Evolutionary conservation across 768 basidiomycete species (phyloP).

Genomic region (Mycena maculata): DNA sequence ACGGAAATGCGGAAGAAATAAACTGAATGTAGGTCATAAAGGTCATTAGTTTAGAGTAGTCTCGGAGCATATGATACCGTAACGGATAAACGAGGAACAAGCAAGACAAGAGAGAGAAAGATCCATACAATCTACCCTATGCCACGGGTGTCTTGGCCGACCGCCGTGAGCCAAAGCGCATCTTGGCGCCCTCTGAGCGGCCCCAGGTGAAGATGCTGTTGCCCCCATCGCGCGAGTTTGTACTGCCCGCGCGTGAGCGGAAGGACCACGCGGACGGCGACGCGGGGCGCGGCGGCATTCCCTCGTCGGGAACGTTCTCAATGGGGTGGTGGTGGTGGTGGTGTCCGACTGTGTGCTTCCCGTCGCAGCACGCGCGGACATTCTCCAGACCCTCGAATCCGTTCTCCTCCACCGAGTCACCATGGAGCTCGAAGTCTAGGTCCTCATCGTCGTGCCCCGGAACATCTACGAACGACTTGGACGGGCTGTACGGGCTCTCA

Average conservation of each 20-base stretch:
- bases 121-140: conserved; percentile 26
- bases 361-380: conserved; percentile 92
- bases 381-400: conserved; percentile 96
- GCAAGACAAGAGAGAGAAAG: conserved; percentile 14
- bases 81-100: conserved; percentile 18
- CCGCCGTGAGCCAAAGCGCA: conserved; percentile 81
- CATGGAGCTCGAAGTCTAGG: conserved; percentile 87
- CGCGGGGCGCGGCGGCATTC: conserved; percentile 62
- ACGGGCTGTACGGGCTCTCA: conserved; percentile 83
- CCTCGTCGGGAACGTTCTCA: conserved; percentile 53
- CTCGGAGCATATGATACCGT: conserved; percentile 27
- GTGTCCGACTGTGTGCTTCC: conserved; percentile 85
- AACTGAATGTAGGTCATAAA: conserved; percentile 30
- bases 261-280: conserved; percentile 87
- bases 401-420: conserved; percentile 75
- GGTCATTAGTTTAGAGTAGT: conserved; percentile 33
- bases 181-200: conserved; percentile 69
- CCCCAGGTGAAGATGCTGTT: conserved; percentile 77
- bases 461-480: conserved; percentile 73
- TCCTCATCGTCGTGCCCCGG: conserved; percentile 65
- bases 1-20: conserved; percentile 22
- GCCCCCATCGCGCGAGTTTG: conserved; percentile 74
- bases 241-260: conserved; percentile 82
- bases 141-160: conserved; percentile 56
- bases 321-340: conserved; percentile 46